Base-by-base conservation (phyloP, 2,329 filamentous ascomycete genomes). In the Talaromyces sp. region DNA sequence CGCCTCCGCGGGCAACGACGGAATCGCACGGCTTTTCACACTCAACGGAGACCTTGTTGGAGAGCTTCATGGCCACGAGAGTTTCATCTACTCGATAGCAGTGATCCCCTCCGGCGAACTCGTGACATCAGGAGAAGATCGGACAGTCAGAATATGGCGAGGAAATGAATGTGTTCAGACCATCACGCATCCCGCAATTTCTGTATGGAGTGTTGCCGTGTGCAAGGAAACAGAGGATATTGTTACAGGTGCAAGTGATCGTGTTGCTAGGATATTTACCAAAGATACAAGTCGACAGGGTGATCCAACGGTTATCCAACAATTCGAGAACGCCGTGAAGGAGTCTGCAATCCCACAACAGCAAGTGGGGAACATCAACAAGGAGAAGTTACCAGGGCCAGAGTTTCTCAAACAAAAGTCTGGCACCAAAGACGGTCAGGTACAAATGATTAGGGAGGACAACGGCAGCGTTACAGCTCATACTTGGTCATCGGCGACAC, bases 111-210 rank as follows among this genome's bases (percentile, higher is more conserved):
- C 90, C 0, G 94, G 94, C 5, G 93, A 97, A 74, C 83, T 99
- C 34, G 90, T 96, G 58, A 98, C 94, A 76, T 88, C 92, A 1
- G 93, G 93, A 19, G 95, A 99, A 78, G 95, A 99, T 78, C 87
- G 95, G n/a, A 97, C 95, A 0, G 87, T 96, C 38, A 87, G 92
- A 61, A 83, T 99, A 74, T 99, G 96, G 95, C 89, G 86, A 70
- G 91, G 90, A 53, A 86, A 82, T 15, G 85, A 93, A 65, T 98
- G 94, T 75, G 80, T 97, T 54, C 95, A 99, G 78, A 97, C 94
- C 45, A 98, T 99, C 69, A 97, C 94, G 1, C 93, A 97, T 73
- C 95, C 95, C 11, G 95, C 95, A 10, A 96, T 98, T 64, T 98
- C 94, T 0, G 93, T 99, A 5, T 99, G 95, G 95, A 85, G 88